Conservation (phyloP, 495 filamentous ascomycete species). For the Neurospora sp. region DNA sequence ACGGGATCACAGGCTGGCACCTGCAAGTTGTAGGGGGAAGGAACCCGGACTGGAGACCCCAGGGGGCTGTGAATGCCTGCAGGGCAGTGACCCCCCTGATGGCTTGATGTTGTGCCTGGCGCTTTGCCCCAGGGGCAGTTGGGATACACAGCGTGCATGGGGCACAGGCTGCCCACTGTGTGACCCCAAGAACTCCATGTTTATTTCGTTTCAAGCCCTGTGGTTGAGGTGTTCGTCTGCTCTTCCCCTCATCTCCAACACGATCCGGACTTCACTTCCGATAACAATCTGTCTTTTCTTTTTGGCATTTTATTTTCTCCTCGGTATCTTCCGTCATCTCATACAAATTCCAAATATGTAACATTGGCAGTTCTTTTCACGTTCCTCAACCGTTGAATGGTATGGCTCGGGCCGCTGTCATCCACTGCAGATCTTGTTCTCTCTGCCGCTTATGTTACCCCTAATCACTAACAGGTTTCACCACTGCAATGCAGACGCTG, state of each 20-base stretch:
- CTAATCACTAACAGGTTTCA: not conserved
- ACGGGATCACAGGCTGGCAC: not conserved
- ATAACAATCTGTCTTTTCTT: not conserved
- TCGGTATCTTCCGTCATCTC: not conserved
- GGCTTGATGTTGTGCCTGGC: not conserved
- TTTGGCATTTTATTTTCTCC: not conserved
- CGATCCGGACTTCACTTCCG: not conserved
- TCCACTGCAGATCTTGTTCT: not conserved
- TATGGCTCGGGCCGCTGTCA: not conserved
- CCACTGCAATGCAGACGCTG: not conserved
- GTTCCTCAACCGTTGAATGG: not conserved
- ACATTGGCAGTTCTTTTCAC: not conserved
- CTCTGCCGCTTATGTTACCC: not conserved
- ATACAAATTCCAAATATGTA: not conserved
- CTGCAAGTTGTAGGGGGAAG: not conserved
- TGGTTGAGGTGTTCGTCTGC: not conserved
- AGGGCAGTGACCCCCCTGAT: not conserved
- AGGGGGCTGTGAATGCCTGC: not conserved
- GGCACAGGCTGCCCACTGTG: not conserved
- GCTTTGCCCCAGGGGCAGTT: no score
- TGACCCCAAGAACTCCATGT: not conserved
- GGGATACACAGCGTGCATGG: not conserved
- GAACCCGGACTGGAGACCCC: not conserved
- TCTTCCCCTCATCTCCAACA: not conserved
- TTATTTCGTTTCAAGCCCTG: not conserved